Base-by-base conservation (phyloP, 257 asterid genomes). In the Oldenlandia corymbosa region DNA sequence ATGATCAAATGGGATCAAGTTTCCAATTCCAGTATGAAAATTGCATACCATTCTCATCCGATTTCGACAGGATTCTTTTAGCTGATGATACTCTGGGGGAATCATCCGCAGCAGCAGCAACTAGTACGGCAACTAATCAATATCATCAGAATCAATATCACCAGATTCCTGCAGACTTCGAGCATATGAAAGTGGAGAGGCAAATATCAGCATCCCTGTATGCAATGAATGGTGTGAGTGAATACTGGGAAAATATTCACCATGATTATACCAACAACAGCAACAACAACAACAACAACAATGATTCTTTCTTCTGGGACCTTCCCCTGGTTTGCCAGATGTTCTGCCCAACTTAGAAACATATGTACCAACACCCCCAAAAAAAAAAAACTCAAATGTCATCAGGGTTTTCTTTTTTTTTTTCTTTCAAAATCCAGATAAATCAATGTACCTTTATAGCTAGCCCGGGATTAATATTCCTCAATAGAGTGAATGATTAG, bases 171-270 rank as follows among this genome's bases (percentile, higher is more conserved):
- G n/a, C 74, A 5, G 88, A 84, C 62, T 79, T 79, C 23, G 92
- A 86, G 58, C 74, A 75, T 5, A 67, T 82, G 84, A 85, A 73
- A 50, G 86, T 83, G 2, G 89, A 88, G 34, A 69, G 91, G 52
- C 94, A 88, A 77, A 85, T 85, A 65, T 85, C 96, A 48, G 85
- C 91, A 47, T 83, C 91, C 21, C 76, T 85, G 0, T 83, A 81
- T 70, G 94, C 94, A 53, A 63, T 84, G 87, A 82, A 84, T 75
- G 93, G 88, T 12, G 68, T 84, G 46, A 75, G 45, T 65, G 92
- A 88, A 26, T 84, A 79, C 32, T 84, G 88, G 91, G 88, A 82
- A 1, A 82, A 73, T 70, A 55, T 77, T 49, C 74, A n/a, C n/a
- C n/a, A 66, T 66, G 88, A 81, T 53, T 71, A 65, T 10, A n/a